Evolutionary conservation across 148 eudicot species (phyloP).

Genomic region (Rhododendron mucronatum): DNA sequence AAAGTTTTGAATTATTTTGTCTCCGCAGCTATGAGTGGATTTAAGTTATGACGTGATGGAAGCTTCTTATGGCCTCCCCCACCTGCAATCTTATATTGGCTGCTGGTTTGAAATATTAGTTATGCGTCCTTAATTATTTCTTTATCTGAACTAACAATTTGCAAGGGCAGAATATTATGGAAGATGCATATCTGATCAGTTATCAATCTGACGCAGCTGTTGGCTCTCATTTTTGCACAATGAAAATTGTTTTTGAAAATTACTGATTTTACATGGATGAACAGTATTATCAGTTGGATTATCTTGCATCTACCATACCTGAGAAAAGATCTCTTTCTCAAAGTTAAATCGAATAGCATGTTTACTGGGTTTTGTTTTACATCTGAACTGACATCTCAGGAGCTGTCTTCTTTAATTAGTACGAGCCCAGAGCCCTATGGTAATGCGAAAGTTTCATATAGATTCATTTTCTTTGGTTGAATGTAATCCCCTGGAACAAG

Average conservation of each 20-base stretch:
- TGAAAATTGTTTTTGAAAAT: not conserved
- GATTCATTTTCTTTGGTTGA: not conserved
- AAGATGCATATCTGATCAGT: not conserved
- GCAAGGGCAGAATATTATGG: not conserved
- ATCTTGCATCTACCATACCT: not conserved
- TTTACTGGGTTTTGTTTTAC: not conserved
- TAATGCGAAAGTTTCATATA: not conserved
- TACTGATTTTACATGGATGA: not conserved
- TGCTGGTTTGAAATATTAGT: not conserved
- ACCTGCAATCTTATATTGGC: not conserved
- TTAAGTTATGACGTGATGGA: not conserved
- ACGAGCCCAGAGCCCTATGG: not conserved
- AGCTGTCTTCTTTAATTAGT: not conserved
- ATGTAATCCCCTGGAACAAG: not conserved
- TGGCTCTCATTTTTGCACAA: not conserved
- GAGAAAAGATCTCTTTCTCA: not conserved
- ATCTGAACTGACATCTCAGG: not conserved
- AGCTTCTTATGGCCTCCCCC: not conserved
- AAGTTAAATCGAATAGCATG: not conserved
- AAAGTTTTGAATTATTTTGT: not conserved
- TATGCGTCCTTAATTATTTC: not conserved
- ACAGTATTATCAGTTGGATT: not conserved
- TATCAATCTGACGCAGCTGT: not conserved
- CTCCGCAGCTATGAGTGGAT: not conserved
- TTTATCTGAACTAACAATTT: not conserved